Base-by-base conservation (phyloP, 176 grass and related monocot species). In the Carex kokanica region DNA sequence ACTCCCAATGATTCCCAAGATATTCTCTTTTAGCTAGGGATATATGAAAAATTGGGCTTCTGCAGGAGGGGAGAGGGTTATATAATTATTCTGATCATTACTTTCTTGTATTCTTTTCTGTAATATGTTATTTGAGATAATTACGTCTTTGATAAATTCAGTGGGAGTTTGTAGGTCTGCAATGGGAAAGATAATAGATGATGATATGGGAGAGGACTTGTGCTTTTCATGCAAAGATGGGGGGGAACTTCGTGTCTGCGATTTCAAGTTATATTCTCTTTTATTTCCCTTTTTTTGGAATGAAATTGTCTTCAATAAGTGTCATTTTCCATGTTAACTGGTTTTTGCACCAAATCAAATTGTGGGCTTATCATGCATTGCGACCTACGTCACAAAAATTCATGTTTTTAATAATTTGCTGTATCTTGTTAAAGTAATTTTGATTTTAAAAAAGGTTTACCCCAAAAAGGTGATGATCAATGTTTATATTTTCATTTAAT, bases 151-250 rank as follows among this genome's bases (percentile, higher is more conserved):
- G 72, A 38, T 73, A 20, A 11, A 4, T 69, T 47, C 5, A 58
- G 29, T 57, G 0, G 10, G 21, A 45, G 8, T 27, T 79, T 36
- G 53, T 20, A 69, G 73, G 80, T 47, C 81, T 6, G 18, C 1
- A 80, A 88, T 81, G 87, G 67, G 9, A 29, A 84, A 65, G 77
- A 41, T 40, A 41, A 78, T 45, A 6, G 73, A 80, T 64, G 83
- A 90, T 15, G 88, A 89, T 16, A 64, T 88, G 13, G 78, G 84
- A 18, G 95, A 93, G 82, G 86, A 87, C 31, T 80, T n/a, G 40
- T 94, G 95, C 79, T 98, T 98, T 86, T 11, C 16, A 17, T 98
- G 92, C 84, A 98, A 98, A 86, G 95, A 94, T 80, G 84, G 82
- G 67, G 89, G 92, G 34, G 65, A 84, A 6, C 57, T 98, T 41